Evolutionary conservation across 176 grass and related monocot species (phyloP), one percentile per base, ranked within the genome.

Genomic region (Phoenix roebelenii): DNA sequence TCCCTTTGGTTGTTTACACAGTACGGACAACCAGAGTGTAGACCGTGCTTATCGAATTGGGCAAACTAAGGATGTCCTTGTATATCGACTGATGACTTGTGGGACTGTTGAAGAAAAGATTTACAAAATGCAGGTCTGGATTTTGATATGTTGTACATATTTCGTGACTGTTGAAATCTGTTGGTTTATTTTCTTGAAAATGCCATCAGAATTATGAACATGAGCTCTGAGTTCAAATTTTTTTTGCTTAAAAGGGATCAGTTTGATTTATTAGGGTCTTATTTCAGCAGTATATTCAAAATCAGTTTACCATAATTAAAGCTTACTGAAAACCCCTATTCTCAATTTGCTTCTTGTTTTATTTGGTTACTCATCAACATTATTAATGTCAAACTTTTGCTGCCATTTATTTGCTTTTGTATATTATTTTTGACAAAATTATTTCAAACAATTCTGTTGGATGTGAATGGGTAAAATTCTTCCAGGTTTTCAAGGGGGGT

Each of bases 41-140:
- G 87, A 88, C 63, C 80, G 84, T 32, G 87, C 88, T 65, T 88
- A 97, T 49, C 72, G 92, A 65, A 97, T 97, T 67, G 92, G 92
- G 9, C 92, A 97, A 58, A 88, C 75, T 16, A 82, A 80, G 64
- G 85, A 87, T 77, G 93, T 97, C 14, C 77, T 91, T 75, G 81
- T 88, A 25, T 91, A 97, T 63, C 72, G 92, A 20, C 66, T 97
- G 61, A 88, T 97, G 84, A 97, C 92, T 23, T 91, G 78, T 61
- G 78, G 66, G 65, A 97, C 92, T 15, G 77, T 97, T 63, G 92
- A 97, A 79, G 92, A 97, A 71, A 88, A 90, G 59, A 97, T 97
- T 63, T 97, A 97, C 76, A 90, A 97, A 71, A 80, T 67, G 64
- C 92, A 97, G 92, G 92, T 91, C 68, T 10, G n/a, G 5, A 52